Base-by-base conservation (phyloP, 495 filamentous ascomycete species). In the Peziza echinospora region DNA sequence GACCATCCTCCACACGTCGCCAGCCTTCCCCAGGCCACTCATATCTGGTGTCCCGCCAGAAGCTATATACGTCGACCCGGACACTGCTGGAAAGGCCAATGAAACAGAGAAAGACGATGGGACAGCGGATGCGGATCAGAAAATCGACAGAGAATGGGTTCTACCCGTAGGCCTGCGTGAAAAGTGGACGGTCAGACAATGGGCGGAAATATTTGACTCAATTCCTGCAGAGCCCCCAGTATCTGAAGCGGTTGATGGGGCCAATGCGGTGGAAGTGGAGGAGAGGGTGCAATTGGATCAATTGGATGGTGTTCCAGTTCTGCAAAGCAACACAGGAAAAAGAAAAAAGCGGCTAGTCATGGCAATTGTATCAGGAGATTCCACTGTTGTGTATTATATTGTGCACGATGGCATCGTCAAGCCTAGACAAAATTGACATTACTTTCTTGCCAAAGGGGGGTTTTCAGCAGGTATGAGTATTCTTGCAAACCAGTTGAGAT, bases 381-480 rank as follows among this genome's bases (percentile, higher is more conserved):
- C 84, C 40, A 96, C 89, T 2, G 72, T 96, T 19, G 82, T 87
- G 3, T 96, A 93, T 60, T 99, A 99, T 60, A 72, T 93, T 55
- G 73, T 94, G 39, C 85, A 93, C 52, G 87, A 94, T 61, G 91
- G 91, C 2, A 74, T 92, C 42, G 86, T 97, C 22, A 97, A 96
- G 64, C 89, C 91, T 3, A 67, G 91, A 48, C 89, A 94, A 60
- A 97, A 97, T 61, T 97, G 23, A n/a, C n/a, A n/a, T n/a, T n/a
- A n/a, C n/a, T n/a, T n/a, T n/a, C n/a, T n/a, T n/a, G n/a, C n/a
- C n/a, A n/a, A n/a, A n/a, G n/a, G n/a, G n/a, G n/a, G n/a, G n/a
- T n/a, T n/a, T n/a, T n/a, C n/a, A n/a, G n/a, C n/a, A n/a, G n/a
- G n/a, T n/a, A n/a, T n/a, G n/a, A n/a, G n/a, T n/a, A n/a, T n/a